Conservation (phyloP, 2,329 filamentous ascomycete species). For the Hypoxylon sp. region DNA sequence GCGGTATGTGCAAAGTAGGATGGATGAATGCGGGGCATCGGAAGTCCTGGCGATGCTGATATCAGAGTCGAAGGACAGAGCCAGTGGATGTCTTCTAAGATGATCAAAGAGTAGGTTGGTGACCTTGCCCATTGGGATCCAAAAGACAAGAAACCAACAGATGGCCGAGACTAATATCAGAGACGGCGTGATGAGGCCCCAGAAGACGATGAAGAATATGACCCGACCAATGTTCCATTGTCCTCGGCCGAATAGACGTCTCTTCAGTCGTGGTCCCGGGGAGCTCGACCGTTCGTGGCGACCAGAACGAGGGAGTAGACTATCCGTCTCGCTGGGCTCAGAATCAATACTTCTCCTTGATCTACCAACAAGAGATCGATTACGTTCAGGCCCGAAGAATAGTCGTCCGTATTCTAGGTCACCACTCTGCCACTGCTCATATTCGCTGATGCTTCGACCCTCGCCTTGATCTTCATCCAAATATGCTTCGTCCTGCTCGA, state of each 20-base stretch:
- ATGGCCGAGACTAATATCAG: conserved; percentile 86
- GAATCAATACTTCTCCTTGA: conserved; percentile 92
- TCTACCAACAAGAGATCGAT: conserved; percentile 84
- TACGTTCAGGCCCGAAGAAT: conserved; percentile 89
- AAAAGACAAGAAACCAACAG: conserved; percentile 97
- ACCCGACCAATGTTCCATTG: conserved; percentile 96
- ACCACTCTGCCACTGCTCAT: conserved; percentile 98
- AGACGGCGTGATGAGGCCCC: conserved; percentile 87
- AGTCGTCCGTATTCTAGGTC: conserved; percentile 95
- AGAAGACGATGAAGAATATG: conserved; percentile 97
- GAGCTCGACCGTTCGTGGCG: conserved; percentile 62
- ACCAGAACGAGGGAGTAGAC: conserved; percentile 75
- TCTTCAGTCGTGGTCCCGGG: conserved; percentile 69
- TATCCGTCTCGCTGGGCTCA: conserved; percentile 84
- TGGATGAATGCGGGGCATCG: conserved; percentile 81
- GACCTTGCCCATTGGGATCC: conserved; percentile 98
- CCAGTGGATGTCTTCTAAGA: conserved; percentile 89
- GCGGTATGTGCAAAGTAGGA: conserved; percentile 95
- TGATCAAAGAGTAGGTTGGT: conserved; percentile 91
- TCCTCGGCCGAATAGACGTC: conserved; percentile 91
- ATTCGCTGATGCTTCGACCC: conserved; percentile 96
- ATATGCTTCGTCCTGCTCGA: conserved; percentile 95
- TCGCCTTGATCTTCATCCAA: conserved; percentile 94
- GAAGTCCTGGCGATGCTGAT: conserved; percentile 77
- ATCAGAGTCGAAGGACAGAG: conserved; percentile 92